Evolutionary conservation across 352 stramenopile species (phyloP), one percentile per base, ranked within the genome.

Genomic region (Pythium dissotocum): DNA sequence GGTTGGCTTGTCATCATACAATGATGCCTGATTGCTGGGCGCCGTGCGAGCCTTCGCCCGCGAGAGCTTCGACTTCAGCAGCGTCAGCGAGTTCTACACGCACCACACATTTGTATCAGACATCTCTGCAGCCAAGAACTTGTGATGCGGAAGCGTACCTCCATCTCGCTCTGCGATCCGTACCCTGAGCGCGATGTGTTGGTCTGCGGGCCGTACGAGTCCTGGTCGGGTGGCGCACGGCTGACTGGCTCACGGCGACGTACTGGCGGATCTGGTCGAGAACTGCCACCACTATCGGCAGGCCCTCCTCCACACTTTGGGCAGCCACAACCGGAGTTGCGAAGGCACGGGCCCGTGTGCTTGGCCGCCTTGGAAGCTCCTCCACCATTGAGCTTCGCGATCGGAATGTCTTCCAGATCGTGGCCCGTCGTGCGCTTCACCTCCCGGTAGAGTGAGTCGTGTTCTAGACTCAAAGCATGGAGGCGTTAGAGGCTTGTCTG

Each of bases 41-140:
- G 86, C 83, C 33, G 77, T 91, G n/a, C 84, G 80, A 0, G 80
- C 76, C 66, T 91, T 92, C 36, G 80, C 75, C 26, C 80, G 78
- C 54, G 82, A 90, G 82, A 94, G 90, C 55, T 93, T 94, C 6
- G 84, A 91, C 58, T 94, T 94, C 44, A 94, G 77, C 5, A 94
- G 73, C 59, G 80, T 79, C 36, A 94, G 64, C 6, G 85, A 92
- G 69, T 77, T 92, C 79, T 94, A 33, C 18, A 30, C 18, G 32
- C 32, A 9, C 28, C 21, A 24, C 21, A 24, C 21, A 24, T 24
- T 24, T 24, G 21, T 24, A 24, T 24, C 21, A 12, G 4, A 3
- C 24, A 56, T 9, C 4, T 36, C 49, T 40, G 13, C 51, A 57
- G n/a, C 4, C 12, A n/a, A 33, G 5, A 13, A n/a, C 18, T n/a